Percentiles rank a stretch among this genome's conserved stretches.
Conservation (phyloP, 495 filamentous ascomycete species). For the Xylaria nigripes region DNA sequence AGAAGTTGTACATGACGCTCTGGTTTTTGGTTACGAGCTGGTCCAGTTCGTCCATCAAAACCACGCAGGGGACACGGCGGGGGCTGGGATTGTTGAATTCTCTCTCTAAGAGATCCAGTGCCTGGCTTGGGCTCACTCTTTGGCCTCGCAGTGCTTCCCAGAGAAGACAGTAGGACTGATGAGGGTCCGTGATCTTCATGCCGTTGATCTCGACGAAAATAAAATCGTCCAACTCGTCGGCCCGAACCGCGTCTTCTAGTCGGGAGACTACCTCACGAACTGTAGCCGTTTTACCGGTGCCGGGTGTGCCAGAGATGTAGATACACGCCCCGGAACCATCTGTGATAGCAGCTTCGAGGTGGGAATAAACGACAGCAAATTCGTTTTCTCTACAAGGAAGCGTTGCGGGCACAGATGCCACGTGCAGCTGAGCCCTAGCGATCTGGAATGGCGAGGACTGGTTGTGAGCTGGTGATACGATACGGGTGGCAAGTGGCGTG, state of each 20-base stretch:
- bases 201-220: slow-evolving; percentile 99
- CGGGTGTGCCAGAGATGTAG: slow-evolving; percentile 98
- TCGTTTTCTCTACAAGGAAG: slow-evolving; percentile 90
- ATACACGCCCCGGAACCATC: slow-evolving; percentile 92
- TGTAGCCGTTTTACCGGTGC: slow-evolving; percentile 98
- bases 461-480: slow-evolving; percentile 67
- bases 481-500: slow-evolving; percentile 82
- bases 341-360: slow-evolving; percentile 89
- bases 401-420: slow-evolving; percentile 79
- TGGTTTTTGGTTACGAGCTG: slow-evolving; percentile 97
- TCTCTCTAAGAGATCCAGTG: slow-evolving; percentile 78
- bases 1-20: slow-evolving; percentile 99
- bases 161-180: slow-evolving; percentile 89
- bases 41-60: slow-evolving; percentile 98
- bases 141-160: slow-evolving; percentile 96
- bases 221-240: slow-evolving; percentile 96
- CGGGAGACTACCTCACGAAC: slow-evolving; percentile 90
- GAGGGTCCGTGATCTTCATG: slow-evolving; percentile 98
- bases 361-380: slow-evolving; percentile 83
- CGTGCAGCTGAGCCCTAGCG: slow-evolving; percentile 82
- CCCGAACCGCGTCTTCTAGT: slow-evolving; percentile 72
- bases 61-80: slow-evolving; percentile 87
- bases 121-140: slow-evolving; percentile 84
- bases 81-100: slow-evolving; percentile 90
- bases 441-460: slow-evolving; percentile 86